Conservation (phyloP, 1,284 basidiomycete species). For the Lentinula novae-zelandiae region DNA sequence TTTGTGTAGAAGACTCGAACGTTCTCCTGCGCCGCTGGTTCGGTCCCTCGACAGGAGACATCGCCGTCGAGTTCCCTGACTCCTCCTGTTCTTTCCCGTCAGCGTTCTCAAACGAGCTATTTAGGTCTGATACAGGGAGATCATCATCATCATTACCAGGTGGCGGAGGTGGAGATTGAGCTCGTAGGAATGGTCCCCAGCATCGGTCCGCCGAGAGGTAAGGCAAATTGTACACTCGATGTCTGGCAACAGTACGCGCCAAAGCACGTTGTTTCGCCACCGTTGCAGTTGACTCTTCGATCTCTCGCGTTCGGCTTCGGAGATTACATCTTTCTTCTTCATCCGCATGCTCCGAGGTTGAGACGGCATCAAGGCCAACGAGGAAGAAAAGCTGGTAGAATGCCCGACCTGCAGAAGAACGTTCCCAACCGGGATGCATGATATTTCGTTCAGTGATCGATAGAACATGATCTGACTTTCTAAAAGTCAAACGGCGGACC, state of each 20-base stretch:
- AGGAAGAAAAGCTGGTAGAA: slow-evolving; percentile 36
- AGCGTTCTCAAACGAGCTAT: neutral
- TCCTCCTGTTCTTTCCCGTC: neutral
- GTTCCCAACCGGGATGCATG: slow-evolving; percentile 21
- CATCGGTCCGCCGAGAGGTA: slow-evolving; percentile 32
- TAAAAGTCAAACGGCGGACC: slow-evolving; percentile 10
- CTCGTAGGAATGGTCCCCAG: slow-evolving; percentile 37
- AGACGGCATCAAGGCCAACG: slow-evolving; percentile 26
- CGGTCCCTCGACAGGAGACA: neutral
- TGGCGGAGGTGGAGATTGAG: slow-evolving; percentile 11
- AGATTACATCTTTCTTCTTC: slow-evolving; percentile 8
- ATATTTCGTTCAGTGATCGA: slow-evolving; percentile 9
- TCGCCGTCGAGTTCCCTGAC: neutral
- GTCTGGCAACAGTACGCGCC: slow-evolving; percentile 11
- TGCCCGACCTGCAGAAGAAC: slow-evolving; percentile 23
- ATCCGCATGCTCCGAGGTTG: neutral
- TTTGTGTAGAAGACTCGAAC: neutral
- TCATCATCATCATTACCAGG: slow-evolving; percentile 4
- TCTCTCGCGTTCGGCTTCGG: slow-evolving; percentile 6
- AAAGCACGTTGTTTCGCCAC: slow-evolving; percentile 1
- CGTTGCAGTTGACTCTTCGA: neutral
- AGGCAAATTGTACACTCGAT: slow-evolving; percentile 36
- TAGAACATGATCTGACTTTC: slow-evolving; percentile 11
- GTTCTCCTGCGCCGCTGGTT: neutral
- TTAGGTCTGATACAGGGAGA: neutral